A percentile compares a stretch with the other conserved stretches of the same genome.
phyloP scores from a whole-genome alignment of 306 rosid genomes.

The Malus sylvestris region DNA sequence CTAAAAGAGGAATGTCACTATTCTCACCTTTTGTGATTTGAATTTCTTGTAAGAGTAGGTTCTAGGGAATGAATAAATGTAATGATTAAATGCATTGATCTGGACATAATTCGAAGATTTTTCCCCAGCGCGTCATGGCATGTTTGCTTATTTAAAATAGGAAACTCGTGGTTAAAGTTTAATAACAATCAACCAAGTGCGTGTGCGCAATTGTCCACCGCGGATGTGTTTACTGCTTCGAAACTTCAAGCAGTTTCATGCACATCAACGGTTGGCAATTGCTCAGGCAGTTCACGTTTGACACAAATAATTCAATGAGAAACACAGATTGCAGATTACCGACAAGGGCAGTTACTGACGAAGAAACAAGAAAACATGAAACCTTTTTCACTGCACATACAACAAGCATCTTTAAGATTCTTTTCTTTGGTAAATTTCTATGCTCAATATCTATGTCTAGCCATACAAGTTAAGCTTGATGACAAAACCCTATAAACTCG shows the following conservation, averaged over 20 bases:
- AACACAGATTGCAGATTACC: background rate
- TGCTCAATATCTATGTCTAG: background rate
- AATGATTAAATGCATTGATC: background rate
- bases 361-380: background rate
- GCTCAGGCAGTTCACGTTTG: background rate
- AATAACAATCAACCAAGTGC: no score
- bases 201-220: no score
- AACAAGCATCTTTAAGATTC: conserved; percentile 1
- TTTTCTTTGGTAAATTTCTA: background rate
- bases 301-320: background rate
- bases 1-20: background rate
- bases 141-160: no score
- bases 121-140: no score
- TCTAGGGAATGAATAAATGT: background rate
- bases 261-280: background rate
- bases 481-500: background rate
- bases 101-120: background rate
- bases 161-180: no score
- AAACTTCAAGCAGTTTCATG: background rate
- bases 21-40: background rate
- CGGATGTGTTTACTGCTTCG: background rate
- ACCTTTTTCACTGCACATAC: conserved; percentile 4
- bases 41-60: background rate
- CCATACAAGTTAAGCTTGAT: background rate
- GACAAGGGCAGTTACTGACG: background rate